Evolutionary conservation across 2,329 filamentous ascomycete species (phyloP), one percentile per base, ranked within the genome.

Genomic region (Teratosphaeria viscida): DNA sequence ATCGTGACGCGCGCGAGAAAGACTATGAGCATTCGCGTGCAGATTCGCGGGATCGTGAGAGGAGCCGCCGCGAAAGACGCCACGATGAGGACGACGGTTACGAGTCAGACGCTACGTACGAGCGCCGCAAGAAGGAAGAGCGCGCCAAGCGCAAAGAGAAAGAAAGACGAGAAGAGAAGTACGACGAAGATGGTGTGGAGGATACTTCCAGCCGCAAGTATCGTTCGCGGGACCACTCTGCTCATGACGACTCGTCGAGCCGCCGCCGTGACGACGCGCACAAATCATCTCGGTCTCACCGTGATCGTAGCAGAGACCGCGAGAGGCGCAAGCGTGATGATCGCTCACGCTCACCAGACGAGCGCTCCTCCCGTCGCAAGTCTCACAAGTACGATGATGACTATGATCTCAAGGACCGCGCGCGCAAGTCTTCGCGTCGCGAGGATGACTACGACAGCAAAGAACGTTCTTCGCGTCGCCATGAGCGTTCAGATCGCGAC

Each of bases 221-320:
- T 55, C 80, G 81, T 56, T 85, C 85, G 0, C 80, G 86, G 60
- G 89, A 87, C 5, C 79, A 80, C 5, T 90, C 55, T 47, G 16
- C 88, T 2, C 82, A 81, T 1, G 82, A 84, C 10, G 77, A 77
- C 34, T 83, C 81, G 65, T 74, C 74, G 43, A 83, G 80, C 63
- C 74, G 80, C 55, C 82, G 85, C 62, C 85, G 75, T 27, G 76
- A 72, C 56, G 71, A 74, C 5, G 70, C 73, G 57, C 66, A 76
- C 55, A 73, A 74, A 11, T 76, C 76, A 5, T 78, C 75, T n/a
- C 75, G 76, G 34, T 76, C 75, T 11, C 73, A 77, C 54, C 75
- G 77, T 27, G 77, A 79, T 26, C 71, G 74, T 52, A 78, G 76
- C 63, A 73, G 74, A 34, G 77, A 56, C 14, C 55, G 55, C 32